Percentiles rank a stretch among this genome's conserved stretches.
Conservation (phyloP, 768 basidiomycete species). For the Suillus decipiens region DNA sequence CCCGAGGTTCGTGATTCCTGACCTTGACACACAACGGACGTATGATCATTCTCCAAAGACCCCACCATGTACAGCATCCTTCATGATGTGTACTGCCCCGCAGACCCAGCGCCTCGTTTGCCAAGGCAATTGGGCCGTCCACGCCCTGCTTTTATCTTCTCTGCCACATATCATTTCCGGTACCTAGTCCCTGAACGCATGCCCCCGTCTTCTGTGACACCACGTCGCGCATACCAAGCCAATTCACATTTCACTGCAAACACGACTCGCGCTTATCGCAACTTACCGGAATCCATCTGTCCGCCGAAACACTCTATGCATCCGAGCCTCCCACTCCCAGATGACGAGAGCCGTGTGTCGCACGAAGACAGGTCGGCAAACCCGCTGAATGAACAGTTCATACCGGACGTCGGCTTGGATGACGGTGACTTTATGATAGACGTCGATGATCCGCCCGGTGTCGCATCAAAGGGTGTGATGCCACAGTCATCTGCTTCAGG, state of each 20-base stretch:
- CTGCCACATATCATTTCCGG: slow-evolving; percentile 59
- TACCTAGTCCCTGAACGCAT: slow-evolving; percentile 32
- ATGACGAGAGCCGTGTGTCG: background rate
- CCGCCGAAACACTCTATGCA: slow-evolving; percentile 1
- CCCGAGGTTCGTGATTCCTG: slow-evolving; percentile 42
- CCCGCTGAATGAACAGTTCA: slow-evolving; percentile 22
- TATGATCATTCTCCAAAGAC: slow-evolving; percentile 42
- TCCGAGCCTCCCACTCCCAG: background rate
- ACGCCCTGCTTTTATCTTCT: slow-evolving; percentile 44
- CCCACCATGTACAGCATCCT: slow-evolving; percentile 65
- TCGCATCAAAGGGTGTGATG: background rate
- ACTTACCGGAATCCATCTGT: background rate
- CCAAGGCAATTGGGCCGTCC: slow-evolving; percentile 21
- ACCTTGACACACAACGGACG: slow-evolving; percentile 19
- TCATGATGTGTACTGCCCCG: slow-evolving; percentile 53
- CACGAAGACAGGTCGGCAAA: slow-evolving; percentile 19
- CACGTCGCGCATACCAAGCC: background rate
- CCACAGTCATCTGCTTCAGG: slow-evolving; percentile 24
- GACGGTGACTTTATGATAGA: slow-evolving; percentile 23
- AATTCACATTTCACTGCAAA: background rate
- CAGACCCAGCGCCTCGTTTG: slow-evolving; percentile 26
- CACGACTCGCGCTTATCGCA: slow-evolving; percentile 3
- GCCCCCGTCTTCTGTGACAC: slow-evolving; percentile 20
- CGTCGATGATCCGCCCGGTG: slow-evolving; percentile 20
- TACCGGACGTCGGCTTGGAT: slow-evolving; percentile 30